Evolutionary conservation across 192 early-diverging fungal species (phyloP).

Genomic region (Entomortierella beljakovae): DNA sequence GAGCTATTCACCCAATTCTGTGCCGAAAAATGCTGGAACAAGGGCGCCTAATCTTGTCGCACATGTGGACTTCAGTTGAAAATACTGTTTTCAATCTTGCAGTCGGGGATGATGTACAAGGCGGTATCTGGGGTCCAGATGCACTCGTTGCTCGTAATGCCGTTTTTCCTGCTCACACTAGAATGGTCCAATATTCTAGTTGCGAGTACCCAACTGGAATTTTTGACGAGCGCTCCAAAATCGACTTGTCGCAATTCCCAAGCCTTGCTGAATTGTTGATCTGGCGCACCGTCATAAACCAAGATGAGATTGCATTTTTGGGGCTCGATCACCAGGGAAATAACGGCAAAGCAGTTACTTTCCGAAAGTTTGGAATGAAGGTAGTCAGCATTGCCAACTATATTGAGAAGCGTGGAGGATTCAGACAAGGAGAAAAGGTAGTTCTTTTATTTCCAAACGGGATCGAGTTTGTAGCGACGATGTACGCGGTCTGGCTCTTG

Average conservation of each 20-base stretch:
- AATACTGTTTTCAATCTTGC: slow-evolving; percentile 68
- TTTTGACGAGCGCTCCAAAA: slow-evolving; percentile 72
- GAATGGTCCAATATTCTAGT: slow-evolving; percentile 67
- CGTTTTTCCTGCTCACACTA: not conserved
- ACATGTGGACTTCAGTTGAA: slow-evolving; percentile 65
- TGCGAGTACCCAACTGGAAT: slow-evolving; percentile 67
- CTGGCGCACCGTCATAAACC: slow-evolving; percentile 71
- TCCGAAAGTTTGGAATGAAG: slow-evolving; percentile 71
- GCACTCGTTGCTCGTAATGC: slow-evolving; percentile 21
- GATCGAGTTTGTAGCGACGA: slow-evolving; percentile 71
- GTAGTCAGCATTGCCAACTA: slow-evolving; percentile 71
- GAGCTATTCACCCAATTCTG: slow-evolving; percentile 66
- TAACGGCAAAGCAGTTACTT: slow-evolving; percentile 69
- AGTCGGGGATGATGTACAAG: slow-evolving; percentile 48
- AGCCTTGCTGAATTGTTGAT: slow-evolving; percentile 78
- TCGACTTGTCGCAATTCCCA: slow-evolving; percentile 72
- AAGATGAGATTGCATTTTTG: slow-evolving; percentile 73
- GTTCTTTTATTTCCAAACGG: slow-evolving; percentile 75
- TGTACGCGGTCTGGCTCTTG: slow-evolving; percentile 82
- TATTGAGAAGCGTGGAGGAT: slow-evolving; percentile 67
- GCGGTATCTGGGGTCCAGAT: slow-evolving; percentile 59
- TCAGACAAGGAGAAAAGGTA: slow-evolving; percentile 65
- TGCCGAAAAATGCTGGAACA: slow-evolving; percentile 69
- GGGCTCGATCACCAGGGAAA: slow-evolving; percentile 63
- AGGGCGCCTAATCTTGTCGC: slow-evolving; percentile 64